These are phyloP conservation scores for Hemerocallis citrina DNA, from an alignment of 106 monocot genomes.

Conservation along the genomic window DNA sequence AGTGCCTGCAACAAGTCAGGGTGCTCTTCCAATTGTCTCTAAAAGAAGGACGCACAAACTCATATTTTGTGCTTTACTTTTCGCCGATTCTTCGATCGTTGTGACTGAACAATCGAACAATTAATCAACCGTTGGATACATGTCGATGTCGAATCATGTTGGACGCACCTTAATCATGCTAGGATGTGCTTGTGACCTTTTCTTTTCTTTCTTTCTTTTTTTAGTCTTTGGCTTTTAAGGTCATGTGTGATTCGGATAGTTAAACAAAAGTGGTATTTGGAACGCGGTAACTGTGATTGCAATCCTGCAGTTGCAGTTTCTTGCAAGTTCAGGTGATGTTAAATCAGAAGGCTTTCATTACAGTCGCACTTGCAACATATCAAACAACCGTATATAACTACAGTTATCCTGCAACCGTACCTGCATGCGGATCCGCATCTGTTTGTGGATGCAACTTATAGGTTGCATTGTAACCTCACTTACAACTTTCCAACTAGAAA, in stretches of 20 bases:
- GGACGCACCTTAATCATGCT: slow-evolving; percentile 3
- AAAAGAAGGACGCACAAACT: slow-evolving; percentile 7
- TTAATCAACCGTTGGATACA: not conserved
- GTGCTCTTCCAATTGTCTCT: slow-evolving; percentile 10
- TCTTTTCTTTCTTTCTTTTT: not conserved
- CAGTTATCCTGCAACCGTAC: no score
- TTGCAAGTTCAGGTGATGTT: no score
- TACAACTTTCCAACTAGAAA: no score
- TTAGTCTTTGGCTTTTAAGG: not conserved
- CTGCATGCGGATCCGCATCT: no score
- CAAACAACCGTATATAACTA: no score
- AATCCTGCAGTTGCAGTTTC: no score
- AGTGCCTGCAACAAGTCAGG: slow-evolving; percentile 13
- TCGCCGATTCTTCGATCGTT: not conserved
- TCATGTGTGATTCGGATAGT: not conserved
- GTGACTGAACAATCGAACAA: not conserved
- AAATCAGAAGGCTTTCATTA: not conserved
- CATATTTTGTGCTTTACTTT: not conserved
- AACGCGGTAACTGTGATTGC: no score
- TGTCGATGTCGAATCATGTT: slow-evolving; percentile 3
- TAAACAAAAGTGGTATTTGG: slow-evolving; percentile 5
- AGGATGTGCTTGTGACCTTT: not conserved
- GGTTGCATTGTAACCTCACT: no score
- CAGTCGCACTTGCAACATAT: no score
- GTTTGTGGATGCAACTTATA: no score